Evolutionary conservation across 331 rosid species (phyloP).

Genomic region (Quercus lobata): DNA sequence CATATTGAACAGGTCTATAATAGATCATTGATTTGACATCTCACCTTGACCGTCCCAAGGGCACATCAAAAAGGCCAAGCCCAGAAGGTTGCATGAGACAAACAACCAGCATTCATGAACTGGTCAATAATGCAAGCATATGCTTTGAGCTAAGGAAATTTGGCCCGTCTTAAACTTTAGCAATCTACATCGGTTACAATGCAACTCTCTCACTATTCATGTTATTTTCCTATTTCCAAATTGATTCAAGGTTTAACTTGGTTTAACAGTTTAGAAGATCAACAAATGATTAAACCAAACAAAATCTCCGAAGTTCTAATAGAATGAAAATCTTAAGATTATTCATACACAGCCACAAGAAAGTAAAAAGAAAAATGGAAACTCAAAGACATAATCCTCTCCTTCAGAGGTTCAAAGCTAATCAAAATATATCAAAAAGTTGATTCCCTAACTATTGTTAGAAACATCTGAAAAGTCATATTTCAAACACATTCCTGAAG

Average conservation of each 20-base stretch:
- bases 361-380: background rate
- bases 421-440: background rate
- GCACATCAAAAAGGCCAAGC: background rate
- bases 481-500: background rate
- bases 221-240: background rate
- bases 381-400: background rate
- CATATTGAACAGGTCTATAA: too few species aligned
- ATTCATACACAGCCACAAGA: background rate
- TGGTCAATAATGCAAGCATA: too few species aligned
- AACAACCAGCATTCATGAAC: too few species aligned
- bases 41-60: background rate
- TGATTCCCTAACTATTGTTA: background rate
- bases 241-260: background rate
- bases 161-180: too few species aligned
- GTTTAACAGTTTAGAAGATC: background rate
- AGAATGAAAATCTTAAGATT: background rate
- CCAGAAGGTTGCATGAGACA: too few species aligned
- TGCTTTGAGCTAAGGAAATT: too few species aligned
- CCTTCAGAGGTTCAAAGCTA: background rate
- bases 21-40: background rate
- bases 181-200: too few species aligned
- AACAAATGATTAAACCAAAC: background rate
- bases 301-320: background rate
- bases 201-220: too few species aligned
- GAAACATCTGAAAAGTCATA: background rate